These are phyloP conservation scores for Pseudonitzschia delicatissima DNA, from an alignment of 108 stramenopile genomes.

Conservation along the genomic window DNA sequence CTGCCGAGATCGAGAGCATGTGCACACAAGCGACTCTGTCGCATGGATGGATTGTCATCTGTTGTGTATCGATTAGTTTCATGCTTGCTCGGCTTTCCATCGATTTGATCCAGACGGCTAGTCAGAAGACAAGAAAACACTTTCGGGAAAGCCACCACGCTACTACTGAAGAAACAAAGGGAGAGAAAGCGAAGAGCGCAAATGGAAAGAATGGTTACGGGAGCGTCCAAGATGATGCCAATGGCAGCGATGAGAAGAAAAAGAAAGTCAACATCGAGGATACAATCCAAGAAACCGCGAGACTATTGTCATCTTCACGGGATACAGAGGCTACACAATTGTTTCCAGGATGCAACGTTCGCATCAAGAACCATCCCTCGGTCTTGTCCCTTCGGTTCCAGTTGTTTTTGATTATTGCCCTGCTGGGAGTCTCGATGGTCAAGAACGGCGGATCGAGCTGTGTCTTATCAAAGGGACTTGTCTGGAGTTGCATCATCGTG, in stretches of 20 bases:
- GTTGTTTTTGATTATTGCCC: neutral
- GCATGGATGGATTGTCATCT: conserved; percentile 16
- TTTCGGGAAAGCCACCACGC: conserved; percentile 45
- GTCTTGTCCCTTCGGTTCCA: conserved; percentile 29
- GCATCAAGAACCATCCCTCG: neutral
- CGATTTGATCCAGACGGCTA: conserved; percentile 60
- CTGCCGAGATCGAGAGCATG: neutral
- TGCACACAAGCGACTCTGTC: neutral
- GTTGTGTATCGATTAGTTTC: conserved; percentile 50
- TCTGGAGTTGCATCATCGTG: conserved; percentile 15
- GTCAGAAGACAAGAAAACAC: conserved; percentile 35
- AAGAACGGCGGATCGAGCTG: neutral
- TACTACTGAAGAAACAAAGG: neutral
- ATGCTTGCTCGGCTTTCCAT: conserved; percentile 63
- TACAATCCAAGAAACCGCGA: neutral
- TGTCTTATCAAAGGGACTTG: neutral
- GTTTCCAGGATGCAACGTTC: neutral
- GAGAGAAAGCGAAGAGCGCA: neutral
- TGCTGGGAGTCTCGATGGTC: neutral
- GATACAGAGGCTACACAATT: neutral
- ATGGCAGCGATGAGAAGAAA: neutral
- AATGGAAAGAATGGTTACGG: neutral
- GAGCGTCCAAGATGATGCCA: neutral
- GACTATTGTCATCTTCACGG: neutral
- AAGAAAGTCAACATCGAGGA: neutral